phyloP scores from a whole-genome alignment of 108 stramenopile species.

The Cyclotella choctawhatcheeana region DNA sequence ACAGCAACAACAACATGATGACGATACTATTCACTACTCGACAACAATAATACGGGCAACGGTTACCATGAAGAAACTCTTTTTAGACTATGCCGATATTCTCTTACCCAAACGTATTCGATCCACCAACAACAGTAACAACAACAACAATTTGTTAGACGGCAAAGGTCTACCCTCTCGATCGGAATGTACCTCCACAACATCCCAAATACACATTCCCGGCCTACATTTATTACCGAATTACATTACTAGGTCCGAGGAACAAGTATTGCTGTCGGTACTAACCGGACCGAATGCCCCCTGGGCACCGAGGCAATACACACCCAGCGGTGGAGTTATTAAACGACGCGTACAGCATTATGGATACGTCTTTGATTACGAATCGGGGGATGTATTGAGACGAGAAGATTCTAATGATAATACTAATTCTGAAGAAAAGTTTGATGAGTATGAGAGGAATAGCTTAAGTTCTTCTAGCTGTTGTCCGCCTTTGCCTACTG shows the following conservation, averaged over 20 bases:
- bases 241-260: constrained; percentile 65
- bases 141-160: too few relatives aligned
- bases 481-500: constrained; percentile 34
- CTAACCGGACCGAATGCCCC: constrained; percentile 85
- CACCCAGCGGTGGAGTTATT: constrained; percentile 65
- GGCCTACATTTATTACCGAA: constrained; percentile 68
- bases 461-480: too few relatives aligned
- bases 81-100: constrained; percentile 78
- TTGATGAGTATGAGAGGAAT: too few relatives aligned
- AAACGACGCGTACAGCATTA: constrained; percentile 87
- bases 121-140: constrained; percentile 22
- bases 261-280: constrained; percentile 73
- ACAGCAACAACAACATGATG: too few relatives aligned
- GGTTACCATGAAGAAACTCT: constrained; percentile 42
- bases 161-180: constrained; percentile 62
- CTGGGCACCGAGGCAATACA: constrained; percentile 81
- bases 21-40: too few relatives aligned
- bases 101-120: constrained; percentile 45
- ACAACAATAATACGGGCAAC: background rate
- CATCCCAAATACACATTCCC: constrained; percentile 64
- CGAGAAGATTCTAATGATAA: constrained; percentile 21
- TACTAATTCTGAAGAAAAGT: too few relatives aligned
- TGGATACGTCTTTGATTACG: constrained; percentile 94
- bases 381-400: constrained; percentile 84
- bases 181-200: constrained; percentile 84